Base-by-base conservation (phyloP, 2,329 filamentous ascomycete genomes). In the Celoporthe dispersa region DNA sequence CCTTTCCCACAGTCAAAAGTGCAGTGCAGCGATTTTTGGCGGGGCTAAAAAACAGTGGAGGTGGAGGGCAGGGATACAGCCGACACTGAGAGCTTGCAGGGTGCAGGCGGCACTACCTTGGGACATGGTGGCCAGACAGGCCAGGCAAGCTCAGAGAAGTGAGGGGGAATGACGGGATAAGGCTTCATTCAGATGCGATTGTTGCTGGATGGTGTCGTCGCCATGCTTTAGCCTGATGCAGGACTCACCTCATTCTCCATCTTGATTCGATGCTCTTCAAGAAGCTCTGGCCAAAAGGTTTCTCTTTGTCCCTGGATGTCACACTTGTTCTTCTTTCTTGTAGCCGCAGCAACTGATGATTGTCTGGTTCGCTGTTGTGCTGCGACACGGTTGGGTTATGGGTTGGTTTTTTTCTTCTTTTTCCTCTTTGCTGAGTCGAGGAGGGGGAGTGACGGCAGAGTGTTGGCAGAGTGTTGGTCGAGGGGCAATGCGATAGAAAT, bases 1-100 rank as follows among this genome's bases (percentile, higher is more conserved):
- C 62, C 66, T 51, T 33, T 65, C 44, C 22, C 31, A 37, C 63
- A 37, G 31, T 11, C 63, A 65, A 65, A 55, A 65, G 63, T 69
- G 67, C 69, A 64, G 57, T 69, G 67, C 67, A 68, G 57, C 59
- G 65, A 66, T 71, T 69, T 71, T 71, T 71, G 69, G 69, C 51
- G 69, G 69, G 69, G 69, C 69, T 57, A 66, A 37, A 25, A 31
- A 33, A 64, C 44, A 48, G 44, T 48, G 44, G 44, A 48, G 44
- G 63, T 57, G 53, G 53, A 57, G 25, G 53, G 53, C 53, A 57
- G 53, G 53, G 41, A 31, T 61, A 41, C 39, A 37, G 37, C 53
- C 53, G 3, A 4, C 53, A 31, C 59, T 61, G 22, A 2, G 19
- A n/a, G 22, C 59, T 67, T 51, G 41, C 55, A 64, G 57, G 66